phyloP scores from a whole-genome alignment of 148 eudicot species.

The Spergularia bocconei region DNA sequence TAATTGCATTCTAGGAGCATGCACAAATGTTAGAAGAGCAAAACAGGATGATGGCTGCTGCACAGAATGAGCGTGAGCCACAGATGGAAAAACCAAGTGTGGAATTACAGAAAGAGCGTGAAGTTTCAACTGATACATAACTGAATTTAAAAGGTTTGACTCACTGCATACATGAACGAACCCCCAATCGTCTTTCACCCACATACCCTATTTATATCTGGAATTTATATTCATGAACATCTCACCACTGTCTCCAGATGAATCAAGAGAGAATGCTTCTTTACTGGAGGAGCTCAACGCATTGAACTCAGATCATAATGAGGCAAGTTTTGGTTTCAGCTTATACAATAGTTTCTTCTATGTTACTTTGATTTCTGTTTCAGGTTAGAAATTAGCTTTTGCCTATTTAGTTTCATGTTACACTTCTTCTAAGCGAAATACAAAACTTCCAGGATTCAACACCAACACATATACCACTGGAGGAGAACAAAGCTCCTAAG shows the following conservation, averaged over 20 bases:
- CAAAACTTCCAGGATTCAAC: too few relatives aligned
- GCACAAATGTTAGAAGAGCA: slow-evolving; percentile 79
- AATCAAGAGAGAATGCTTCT: slow-evolving; percentile 53
- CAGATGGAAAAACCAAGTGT: slow-evolving; percentile 50
- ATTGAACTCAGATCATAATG: slow-evolving; percentile 49
- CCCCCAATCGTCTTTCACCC: not conserved
- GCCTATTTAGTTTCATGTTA: too few relatives aligned
- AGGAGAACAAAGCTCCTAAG: too few relatives aligned
- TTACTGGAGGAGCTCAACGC: slow-evolving; percentile 56
- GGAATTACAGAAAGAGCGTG: slow-evolving; percentile 66
- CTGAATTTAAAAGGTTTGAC: slow-evolving; percentile 59
- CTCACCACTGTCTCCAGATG: slow-evolving; percentile 47
- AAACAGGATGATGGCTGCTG: slow-evolving; percentile 51
- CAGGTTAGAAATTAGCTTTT: not conserved
- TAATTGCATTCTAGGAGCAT: slow-evolving; percentile 79
- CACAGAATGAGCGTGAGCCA: slow-evolving; percentile 56
- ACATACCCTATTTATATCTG: too few relatives aligned
- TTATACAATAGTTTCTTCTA: not conserved
- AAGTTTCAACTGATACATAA: slow-evolving; percentile 43
- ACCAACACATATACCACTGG: too few relatives aligned
- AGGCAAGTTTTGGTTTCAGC: slow-evolving; percentile 47
- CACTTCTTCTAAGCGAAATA: too few relatives aligned
- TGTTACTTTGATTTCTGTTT: not conserved
- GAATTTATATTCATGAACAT: slow-evolving; percentile 22
- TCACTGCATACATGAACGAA: not conserved